These are phyloP conservation scores for Blastobotrys americana DNA, from an alignment of 805 yeast genomes.

Conservation along the genomic window DNA sequence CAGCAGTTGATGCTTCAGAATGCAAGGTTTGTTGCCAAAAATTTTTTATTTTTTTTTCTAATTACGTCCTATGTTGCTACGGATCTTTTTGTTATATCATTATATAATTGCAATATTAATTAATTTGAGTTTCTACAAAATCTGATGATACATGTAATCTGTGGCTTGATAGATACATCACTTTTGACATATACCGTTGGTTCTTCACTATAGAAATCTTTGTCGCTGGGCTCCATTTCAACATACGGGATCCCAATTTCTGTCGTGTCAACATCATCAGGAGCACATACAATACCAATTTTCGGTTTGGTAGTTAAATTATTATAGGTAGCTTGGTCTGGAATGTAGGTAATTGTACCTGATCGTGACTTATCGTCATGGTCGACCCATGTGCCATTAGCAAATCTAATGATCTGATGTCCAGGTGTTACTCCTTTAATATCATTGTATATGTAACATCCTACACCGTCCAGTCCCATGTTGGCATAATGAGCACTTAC, in stretches of 20 bases:
- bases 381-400: not conserved
- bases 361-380: not conserved
- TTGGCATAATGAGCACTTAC: not conserved
- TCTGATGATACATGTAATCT: not conserved
- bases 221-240: slow-evolving; percentile 4
- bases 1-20: too few species aligned
- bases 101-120: too few species aligned
- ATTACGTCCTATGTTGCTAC: too few species aligned
- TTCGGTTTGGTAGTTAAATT: not conserved
- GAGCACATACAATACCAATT: slow-evolving; percentile 4
- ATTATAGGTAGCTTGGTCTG: not conserved
- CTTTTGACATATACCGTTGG: not conserved
- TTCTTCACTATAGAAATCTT: not conserved
- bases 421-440: not conserved
- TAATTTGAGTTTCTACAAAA: not conserved
- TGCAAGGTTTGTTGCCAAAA: too few species aligned
- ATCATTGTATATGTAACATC: not conserved
- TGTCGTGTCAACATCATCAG: not conserved
- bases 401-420: not conserved
- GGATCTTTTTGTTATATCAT: too few species aligned
- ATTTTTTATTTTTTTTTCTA: too few species aligned
- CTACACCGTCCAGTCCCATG: slow-evolving; percentile 8
- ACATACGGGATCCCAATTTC: slow-evolving; percentile 1
- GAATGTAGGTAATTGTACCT: not conserved
- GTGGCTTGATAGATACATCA: not conserved